Conservation (phyloP, 805 yeast species). For the Candida dajiaensis region DNA sequence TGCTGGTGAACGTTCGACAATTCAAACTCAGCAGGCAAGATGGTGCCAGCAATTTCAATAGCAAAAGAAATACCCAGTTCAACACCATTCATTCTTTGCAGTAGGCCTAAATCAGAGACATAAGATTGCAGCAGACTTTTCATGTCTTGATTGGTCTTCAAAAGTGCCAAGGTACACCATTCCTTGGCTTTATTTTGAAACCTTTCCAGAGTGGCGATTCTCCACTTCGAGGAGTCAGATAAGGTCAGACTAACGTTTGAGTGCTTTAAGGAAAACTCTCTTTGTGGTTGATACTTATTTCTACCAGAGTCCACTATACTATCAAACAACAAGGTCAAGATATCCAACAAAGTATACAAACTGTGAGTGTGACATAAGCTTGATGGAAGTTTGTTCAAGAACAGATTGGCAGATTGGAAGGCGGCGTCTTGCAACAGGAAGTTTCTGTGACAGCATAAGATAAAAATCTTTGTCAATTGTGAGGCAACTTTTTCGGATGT, state of each 20-base stretch:
- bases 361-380: slow-evolving; percentile 69
- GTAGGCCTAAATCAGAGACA: slow-evolving; percentile 41
- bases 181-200: slow-evolving; percentile 51
- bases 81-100: slow-evolving; percentile 36
- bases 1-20: slow-evolving; percentile 40
- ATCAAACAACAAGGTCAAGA: slow-evolving; percentile 69
- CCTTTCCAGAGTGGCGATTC: slow-evolving; percentile 57
- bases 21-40: slow-evolving; percentile 64
- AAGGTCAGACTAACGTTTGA: slow-evolving; percentile 39
- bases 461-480: slow-evolving; percentile 64
- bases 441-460: slow-evolving; percentile 74
- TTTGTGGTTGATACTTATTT: slow-evolving; percentile 81
- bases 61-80: slow-evolving; percentile 89
- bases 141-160: slow-evolving; percentile 62
- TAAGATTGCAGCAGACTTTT: slow-evolving; percentile 77
- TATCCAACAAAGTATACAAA: slow-evolving; percentile 74
- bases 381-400: slow-evolving; percentile 66
- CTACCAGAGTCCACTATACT: slow-evolving; percentile 80
- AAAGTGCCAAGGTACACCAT: slow-evolving; percentile 62
- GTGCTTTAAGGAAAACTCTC: slow-evolving; percentile 46
- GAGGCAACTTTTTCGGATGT: slow-evolving; percentile 53
- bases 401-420: slow-evolving; percentile 62
- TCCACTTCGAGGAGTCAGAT: slow-evolving; percentile 73
- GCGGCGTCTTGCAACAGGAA: slow-evolving; percentile 74
- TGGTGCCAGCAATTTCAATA: slow-evolving; percentile 74